Conservation (phyloP, 1,284 basidiomycete genomes). For the Naganishia liquefaciens region DNA sequence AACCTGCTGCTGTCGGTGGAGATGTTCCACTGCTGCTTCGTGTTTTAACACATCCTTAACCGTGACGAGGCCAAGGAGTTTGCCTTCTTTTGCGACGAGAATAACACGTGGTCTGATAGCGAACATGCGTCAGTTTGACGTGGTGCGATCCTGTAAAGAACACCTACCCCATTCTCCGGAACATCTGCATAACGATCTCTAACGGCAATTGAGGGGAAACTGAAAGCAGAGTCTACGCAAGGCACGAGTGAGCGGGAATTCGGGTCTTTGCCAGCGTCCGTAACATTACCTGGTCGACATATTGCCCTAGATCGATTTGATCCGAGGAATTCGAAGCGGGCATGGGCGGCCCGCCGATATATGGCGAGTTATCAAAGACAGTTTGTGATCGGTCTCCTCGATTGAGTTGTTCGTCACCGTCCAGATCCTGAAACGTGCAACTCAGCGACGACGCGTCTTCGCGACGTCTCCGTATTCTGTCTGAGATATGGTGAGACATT, state of each 20-base stretch:
- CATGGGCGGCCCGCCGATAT: background rate
- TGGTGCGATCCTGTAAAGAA: background rate
- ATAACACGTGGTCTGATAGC: constrained; percentile 80
- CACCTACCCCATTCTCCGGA: constrained; percentile 90
- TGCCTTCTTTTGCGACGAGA: constrained; percentile 81
- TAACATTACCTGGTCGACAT: constrained; percentile 78
- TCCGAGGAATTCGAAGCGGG: constrained; percentile 31
- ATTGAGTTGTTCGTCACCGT: constrained; percentile 35
- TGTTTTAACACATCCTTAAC: constrained; percentile 93
- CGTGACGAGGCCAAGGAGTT: constrained; percentile 82
- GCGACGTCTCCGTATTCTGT: constrained; percentile 59
- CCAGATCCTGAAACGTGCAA: constrained; percentile 65
- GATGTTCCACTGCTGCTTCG: constrained; percentile 58
- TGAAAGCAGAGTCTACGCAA: constrained; percentile 76
- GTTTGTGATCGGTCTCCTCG: background rate
- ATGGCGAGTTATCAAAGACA: background rate
- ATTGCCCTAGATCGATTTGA: constrained; percentile 75
- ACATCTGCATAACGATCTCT: constrained; percentile 94
- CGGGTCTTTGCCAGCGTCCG: background rate
- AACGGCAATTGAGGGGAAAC: constrained; percentile 90
- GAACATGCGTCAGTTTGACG: background rate
- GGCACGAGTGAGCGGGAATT: background rate
- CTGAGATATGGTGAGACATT: constrained; percentile 54
- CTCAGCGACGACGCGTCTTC: constrained; percentile 53
- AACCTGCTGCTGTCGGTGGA: constrained; percentile 33